Base-by-base conservation (phyloP, 1,139 yeast species). In the Pneumocystis carinii region DNA sequence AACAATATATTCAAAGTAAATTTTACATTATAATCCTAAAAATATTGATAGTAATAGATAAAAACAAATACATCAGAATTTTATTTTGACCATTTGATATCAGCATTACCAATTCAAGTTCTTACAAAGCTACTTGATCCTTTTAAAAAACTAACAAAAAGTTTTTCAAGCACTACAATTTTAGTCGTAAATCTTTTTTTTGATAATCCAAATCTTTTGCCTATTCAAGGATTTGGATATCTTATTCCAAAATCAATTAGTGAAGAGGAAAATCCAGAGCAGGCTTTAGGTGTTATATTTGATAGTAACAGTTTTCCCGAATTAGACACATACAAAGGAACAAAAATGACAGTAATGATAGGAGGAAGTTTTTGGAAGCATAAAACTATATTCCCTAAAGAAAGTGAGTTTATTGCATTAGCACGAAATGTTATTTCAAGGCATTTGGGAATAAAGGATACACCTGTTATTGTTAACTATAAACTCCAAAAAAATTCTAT, bases 261-360 rank as follows among this genome's bases (percentile, higher is more conserved):
- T 65, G 63, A 67, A 38, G 71, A 73, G 32, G 69, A 72, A 7
- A 86, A 87, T 69, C 80, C 82, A 0, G 85, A 83, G 62, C 78
- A 81, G 29, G 75, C 90, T 24, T 76, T 92, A 58, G 98, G 98
- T 1, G 89, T 89, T 1, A 89, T 92, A 39, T 92, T 87, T 73
- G 97, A 92, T 72, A 87, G 96, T 0, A 90, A 88, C 62, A 81
- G 88, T 15, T 68, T 68, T 17, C 64, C 66, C 17, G 67, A 67
- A 53, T 65, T 63, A 29, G 67, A 62, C 42, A 60, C 66, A 15
- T 67, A 62, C 14, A 59, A 62, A 0, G 84, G 85, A 68, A 81
- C 88, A 6, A 88, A 87, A 68, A 73, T 90, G 62, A 92, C 98
- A 0, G 80, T 89, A 42, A 92, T 92, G 97, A 75, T 89, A 71